Conservation (phyloP, 2,329 filamentous ascomycete genomes). For the Aspergillus ibericus region DNA sequence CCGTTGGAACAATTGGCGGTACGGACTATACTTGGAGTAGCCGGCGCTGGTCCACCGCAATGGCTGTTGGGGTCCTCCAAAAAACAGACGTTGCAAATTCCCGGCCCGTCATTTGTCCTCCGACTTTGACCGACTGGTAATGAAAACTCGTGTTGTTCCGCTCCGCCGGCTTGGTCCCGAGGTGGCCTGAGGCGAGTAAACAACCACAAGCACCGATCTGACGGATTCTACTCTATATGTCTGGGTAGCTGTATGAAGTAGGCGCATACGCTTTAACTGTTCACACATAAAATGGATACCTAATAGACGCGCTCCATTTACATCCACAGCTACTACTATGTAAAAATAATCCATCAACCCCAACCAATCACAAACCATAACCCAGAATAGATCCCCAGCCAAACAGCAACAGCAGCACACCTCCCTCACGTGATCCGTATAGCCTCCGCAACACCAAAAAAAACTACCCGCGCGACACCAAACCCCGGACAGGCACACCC, state of each 20-base stretch:
- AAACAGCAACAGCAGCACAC: too few species aligned
- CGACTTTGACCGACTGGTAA: conserved; percentile 6
- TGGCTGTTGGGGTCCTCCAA: conserved; percentile 2
- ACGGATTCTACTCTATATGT: background rate
- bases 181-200: conserved; percentile 14
- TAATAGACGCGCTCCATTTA: too few species aligned
- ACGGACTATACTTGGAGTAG: background rate
- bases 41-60: conserved; percentile 3
- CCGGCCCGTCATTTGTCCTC: conserved; percentile 16
- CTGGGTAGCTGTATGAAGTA: background rate
- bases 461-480: background rate
- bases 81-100: conserved; percentile 8
- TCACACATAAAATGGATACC: too few species aligned
- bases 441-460: background rate
- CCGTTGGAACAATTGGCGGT: background rate
- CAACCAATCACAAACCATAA: background rate
- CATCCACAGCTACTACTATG: too few species aligned
- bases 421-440: background rate
- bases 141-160: conserved; percentile 10
- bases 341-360: too few species aligned
- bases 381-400: background rate
- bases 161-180: conserved; percentile 14
- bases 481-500: background rate
- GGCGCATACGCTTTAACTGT: background rate
- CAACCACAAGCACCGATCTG: background rate